Percentiles rank a stretch among this genome's conserved stretches.
phyloP scores from a whole-genome alignment of 2,329 filamentous ascomycete species.

The Moelleriella libera region DNA sequence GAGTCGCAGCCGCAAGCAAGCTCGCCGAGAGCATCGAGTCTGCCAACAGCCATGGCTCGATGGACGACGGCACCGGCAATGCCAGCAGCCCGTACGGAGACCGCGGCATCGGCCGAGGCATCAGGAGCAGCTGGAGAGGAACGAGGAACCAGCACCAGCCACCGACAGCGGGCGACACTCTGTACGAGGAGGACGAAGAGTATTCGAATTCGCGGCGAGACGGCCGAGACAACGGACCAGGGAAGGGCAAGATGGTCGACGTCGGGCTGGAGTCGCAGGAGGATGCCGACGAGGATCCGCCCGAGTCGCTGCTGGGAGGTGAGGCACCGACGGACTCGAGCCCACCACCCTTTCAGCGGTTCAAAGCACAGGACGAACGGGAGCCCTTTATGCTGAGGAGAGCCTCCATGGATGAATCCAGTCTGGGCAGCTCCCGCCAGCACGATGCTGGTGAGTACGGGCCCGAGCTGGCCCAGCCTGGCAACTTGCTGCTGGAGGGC shows the following conservation, averaged over 20 bases:
- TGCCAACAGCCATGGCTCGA: constrained; percentile 21
- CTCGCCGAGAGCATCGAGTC: constrained; percentile 76
- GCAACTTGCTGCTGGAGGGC: constrained; percentile 42
- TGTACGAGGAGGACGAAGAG: constrained; percentile 29
- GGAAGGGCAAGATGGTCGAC: constrained; percentile 66
- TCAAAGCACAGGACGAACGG: constrained; percentile 26
- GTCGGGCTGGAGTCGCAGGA: constrained; percentile 63
- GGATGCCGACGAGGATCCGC: constrained; percentile 41
- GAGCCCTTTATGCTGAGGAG: constrained; percentile 25
- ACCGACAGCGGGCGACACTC: constrained; percentile 12
- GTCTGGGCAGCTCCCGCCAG: constrained; percentile 23
- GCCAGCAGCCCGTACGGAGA: constrained; percentile 26
- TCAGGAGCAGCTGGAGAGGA: constrained; percentile 53
- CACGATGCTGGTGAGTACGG: constrained; percentile 23
- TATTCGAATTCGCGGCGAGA: constrained; percentile 18
- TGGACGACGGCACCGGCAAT: constrained; percentile 17
- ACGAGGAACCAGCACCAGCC: constrained; percentile 25
- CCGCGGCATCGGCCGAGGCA: constrained; percentile 33
- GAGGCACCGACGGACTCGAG: constrained; percentile 37
- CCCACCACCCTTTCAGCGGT: constrained; percentile 49
- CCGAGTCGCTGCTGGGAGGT: constrained; percentile 42
- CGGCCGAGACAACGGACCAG: constrained; percentile 12
- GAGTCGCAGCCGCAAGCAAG: constrained; percentile 73
- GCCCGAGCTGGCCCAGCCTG: constrained; percentile 14
- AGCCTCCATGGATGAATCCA: constrained; percentile 31